Evolutionary conservation across 495 filamentous ascomycete species (phyloP).

Genomic region (Clohesyomyces aquaticus): DNA sequence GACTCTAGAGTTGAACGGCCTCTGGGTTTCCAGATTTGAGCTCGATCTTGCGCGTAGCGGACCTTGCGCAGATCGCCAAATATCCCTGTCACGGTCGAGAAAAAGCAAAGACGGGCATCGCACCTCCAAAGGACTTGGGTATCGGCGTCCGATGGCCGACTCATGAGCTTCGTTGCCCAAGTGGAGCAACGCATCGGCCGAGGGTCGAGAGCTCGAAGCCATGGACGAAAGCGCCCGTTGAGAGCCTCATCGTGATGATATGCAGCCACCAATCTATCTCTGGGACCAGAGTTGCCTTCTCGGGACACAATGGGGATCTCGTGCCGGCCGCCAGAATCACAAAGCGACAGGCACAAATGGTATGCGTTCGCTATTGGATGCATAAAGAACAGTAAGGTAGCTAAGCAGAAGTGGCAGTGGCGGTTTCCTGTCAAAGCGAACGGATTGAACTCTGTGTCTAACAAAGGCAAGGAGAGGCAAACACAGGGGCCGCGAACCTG

Average conservation of each 20-base stretch:
- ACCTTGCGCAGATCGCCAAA: conserved; percentile 6
- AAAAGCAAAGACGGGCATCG: background rate
- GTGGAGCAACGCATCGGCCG: no score
- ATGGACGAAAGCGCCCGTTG: background rate
- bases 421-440: no score
- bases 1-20: background rate
- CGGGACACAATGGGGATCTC: background rate
- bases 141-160: background rate
- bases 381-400: no score
- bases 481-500: no score
- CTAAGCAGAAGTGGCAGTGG: no score
- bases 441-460: no score
- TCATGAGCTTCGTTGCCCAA: no score
- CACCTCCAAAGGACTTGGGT: background rate
- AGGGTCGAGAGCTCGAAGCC: background rate
- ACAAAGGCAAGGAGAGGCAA: no score
- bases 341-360: no score
- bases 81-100: background rate
- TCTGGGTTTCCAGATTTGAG: background rate
- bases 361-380: no score
- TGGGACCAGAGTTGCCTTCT: background rate
- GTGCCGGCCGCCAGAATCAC: no score
- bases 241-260: background rate
- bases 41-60: conserved; percentile 7
- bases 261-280: conserved; percentile 1